A percentile compares a stretch with the other conserved stretches of the same genome.
Evolutionary conservation across 148 eudicot genomes (phyloP).

Genomic region (Camellia granthamiana): DNA sequence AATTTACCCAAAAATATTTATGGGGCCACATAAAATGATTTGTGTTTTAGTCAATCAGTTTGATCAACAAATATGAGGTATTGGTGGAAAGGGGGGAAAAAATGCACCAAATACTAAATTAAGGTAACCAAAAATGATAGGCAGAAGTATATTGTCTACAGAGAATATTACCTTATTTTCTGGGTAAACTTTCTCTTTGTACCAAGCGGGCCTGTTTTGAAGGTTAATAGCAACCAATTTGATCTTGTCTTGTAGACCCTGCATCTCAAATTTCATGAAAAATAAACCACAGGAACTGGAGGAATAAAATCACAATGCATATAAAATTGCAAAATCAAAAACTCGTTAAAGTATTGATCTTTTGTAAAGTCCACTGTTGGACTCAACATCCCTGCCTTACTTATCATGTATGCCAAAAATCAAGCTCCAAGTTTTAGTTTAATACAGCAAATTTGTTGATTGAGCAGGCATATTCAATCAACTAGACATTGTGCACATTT

Average conservation of each 20-base stretch:
- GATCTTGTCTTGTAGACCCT: slow-evolving; percentile 83
- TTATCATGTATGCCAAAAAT: neutral
- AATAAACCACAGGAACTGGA: neutral
- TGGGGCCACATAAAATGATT: neutral
- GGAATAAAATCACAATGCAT: neutral
- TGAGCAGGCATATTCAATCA: slow-evolving; percentile 6
- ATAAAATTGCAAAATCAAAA: neutral
- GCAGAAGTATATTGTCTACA: neutral
- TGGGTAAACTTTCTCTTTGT: slow-evolving; percentile 82
- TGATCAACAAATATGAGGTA: neutral
- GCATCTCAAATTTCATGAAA: slow-evolving; percentile 5
- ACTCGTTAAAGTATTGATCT: too few species aligned
- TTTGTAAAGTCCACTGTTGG: neutral
- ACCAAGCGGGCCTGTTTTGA: slow-evolving; percentile 69
- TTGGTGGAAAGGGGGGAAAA: too few species aligned
- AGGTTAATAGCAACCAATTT: slow-evolving; percentile 63
- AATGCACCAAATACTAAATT: neutral
- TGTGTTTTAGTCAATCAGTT: slow-evolving; percentile 4
- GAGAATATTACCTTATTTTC: slow-evolving; percentile 49
- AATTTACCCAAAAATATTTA: neutral
- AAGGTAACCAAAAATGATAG: neutral
- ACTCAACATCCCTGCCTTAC: neutral
- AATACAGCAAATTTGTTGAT: neutral
- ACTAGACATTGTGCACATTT: neutral
- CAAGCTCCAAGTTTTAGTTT: neutral